phyloP scores from a whole-genome alignment of 2,329 filamentous ascomycete species.

The Colletotrichum cereale region DNA sequence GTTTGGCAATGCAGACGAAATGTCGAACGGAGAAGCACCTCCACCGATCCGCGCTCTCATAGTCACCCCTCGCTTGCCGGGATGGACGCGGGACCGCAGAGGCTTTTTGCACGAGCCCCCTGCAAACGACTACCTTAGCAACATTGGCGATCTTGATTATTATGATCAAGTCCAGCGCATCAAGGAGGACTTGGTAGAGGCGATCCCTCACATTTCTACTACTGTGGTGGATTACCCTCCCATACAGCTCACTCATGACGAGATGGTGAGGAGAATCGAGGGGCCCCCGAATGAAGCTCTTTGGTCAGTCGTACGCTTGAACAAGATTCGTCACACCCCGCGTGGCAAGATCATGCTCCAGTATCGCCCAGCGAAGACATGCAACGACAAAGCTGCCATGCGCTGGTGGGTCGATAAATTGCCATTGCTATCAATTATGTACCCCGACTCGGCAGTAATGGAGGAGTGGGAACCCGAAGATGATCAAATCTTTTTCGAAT shows the following conservation, averaged over 20 bases:
- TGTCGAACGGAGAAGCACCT: background rate
- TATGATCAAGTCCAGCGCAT: background rate
- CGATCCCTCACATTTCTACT: background rate
- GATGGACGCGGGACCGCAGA: background rate
- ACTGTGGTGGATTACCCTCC: background rate
- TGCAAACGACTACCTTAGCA: background rate
- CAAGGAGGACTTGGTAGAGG: fast-evolving
- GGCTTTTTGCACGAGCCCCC: background rate
- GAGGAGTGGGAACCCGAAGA: background rate
- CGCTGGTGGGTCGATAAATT: slow-evolving; percentile 10
- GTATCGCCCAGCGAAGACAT: slow-evolving; percentile 13
- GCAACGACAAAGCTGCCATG: slow-evolving; percentile 1
- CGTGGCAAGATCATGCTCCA: slow-evolving; percentile 12
- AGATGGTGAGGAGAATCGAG: background rate
- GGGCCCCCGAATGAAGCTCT: background rate
- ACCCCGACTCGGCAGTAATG: background rate
- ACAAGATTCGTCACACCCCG: background rate
- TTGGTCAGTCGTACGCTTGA: background rate
- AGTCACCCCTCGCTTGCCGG: background rate
- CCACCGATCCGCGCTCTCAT: background rate
- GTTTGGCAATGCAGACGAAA: background rate
- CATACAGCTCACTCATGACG: background rate
- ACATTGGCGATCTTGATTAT: background rate
- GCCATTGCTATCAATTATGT: too few species aligned
- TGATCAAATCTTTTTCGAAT: background rate